Evolutionary conservation across 202 grass and related monocot species (phyloP).

Genomic region (Panicum hallii): DNA sequence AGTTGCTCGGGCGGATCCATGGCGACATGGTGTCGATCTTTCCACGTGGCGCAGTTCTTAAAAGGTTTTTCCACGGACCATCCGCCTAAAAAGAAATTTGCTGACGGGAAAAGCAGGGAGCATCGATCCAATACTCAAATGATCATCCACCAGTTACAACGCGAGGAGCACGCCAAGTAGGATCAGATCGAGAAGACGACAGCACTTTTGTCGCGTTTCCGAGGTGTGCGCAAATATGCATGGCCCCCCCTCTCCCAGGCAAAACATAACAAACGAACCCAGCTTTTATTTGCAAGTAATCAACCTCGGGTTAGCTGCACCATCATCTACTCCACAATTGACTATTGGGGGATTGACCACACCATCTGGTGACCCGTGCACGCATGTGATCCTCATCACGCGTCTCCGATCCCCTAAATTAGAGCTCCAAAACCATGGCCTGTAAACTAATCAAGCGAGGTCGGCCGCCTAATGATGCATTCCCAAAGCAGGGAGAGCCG

Average conservation of each 20-base stretch:
- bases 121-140: background rate
- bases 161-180: too few species aligned
- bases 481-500: slow-evolving; percentile 8
- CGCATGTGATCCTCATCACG: slow-evolving; percentile 35
- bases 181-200: too few species aligned
- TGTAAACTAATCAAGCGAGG: slow-evolving; percentile 41
- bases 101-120: too few species aligned
- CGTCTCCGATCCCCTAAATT: background rate
- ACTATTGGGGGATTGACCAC: slow-evolving; percentile 53
- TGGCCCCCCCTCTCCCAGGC: background rate
- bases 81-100: too few species aligned
- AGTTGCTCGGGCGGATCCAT: too few species aligned
- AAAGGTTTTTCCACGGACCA: too few species aligned
- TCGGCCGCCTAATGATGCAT: slow-evolving; percentile 38
- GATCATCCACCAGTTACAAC: background rate
- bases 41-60: too few species aligned
- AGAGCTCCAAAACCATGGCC: background rate
- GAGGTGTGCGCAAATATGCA: too few species aligned
- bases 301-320: slow-evolving; percentile 35
- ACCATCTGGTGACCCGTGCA: slow-evolving; percentile 29
- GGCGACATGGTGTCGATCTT: too few species aligned
- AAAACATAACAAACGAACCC: slow-evolving; percentile 25
- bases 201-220: slow-evolving; percentile 27
- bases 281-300: slow-evolving; percentile 39
- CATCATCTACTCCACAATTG: slow-evolving; percentile 42